Evolutionary conservation across 179 eudicot genomes (phyloP).

Genomic region (Heliamphora ciliata): DNA sequence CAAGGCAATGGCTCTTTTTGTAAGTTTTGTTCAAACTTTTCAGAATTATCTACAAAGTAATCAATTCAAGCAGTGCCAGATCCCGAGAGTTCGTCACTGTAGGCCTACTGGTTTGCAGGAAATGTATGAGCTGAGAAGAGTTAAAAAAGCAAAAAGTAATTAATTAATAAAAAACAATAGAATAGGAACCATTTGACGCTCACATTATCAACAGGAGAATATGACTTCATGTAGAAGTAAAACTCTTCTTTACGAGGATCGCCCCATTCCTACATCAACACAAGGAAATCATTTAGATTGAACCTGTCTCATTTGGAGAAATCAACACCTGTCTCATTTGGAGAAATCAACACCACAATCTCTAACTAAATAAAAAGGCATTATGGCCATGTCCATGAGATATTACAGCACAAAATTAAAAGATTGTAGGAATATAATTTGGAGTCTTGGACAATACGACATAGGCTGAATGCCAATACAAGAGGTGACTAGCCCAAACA

Average conservation of each 20-base stretch:
- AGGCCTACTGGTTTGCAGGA: neutral
- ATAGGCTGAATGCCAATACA: neutral
- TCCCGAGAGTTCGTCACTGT: neutral
- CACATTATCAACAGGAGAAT: constrained; percentile 94
- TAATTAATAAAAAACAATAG: neutral
- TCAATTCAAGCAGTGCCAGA: neutral
- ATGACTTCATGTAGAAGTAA: constrained; percentile 86
- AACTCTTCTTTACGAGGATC: constrained; percentile 81
- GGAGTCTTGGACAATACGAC: neutral
- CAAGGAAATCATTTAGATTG: neutral
- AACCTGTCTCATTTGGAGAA: neutral
- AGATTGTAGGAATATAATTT: neutral
- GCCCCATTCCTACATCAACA: constrained; percentile 80
- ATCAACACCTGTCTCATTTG: neutral
- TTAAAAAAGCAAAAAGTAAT: neutral
- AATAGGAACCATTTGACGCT: constrained; percentile 24
- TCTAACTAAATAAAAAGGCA: no score
- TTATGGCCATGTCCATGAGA: neutral
- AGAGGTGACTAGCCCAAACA: neutral
- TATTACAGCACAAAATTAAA: neutral
- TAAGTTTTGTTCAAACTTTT: neutral
- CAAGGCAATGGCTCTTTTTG: constrained; percentile 6
- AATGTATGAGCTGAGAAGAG: neutral
- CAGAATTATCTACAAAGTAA: neutral
- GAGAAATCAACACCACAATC: neutral